Evolutionary conservation across 441 rosid species (phyloP).

Genomic region (Pelargonium cotyledonis): DNA sequence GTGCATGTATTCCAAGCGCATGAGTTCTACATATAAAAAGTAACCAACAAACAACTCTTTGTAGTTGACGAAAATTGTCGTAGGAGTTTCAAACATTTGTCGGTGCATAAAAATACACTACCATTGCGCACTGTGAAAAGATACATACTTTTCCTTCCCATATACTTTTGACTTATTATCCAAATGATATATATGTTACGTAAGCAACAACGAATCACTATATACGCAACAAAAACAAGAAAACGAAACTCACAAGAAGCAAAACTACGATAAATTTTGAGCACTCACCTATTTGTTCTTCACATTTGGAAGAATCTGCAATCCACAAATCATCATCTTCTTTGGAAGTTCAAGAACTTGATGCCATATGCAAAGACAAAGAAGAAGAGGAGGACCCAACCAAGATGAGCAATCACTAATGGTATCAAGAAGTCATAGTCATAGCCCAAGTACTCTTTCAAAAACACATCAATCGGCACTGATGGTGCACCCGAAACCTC

Average conservation of each 20-base stretch:
- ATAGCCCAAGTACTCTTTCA: constrained; percentile 17
- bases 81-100: too few species aligned
- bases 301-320: not conserved
- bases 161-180: too few species aligned
- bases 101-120: too few species aligned
- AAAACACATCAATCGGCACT: constrained; percentile 12
- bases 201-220: not conserved
- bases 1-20: too few species aligned
- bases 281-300: not conserved
- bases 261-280: not conserved
- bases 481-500: not conserved
- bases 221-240: too few species aligned
- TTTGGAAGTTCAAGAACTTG: constrained; percentile 29
- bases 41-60: too few species aligned
- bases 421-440: constrained; percentile 24
- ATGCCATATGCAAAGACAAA: constrained; percentile 27
- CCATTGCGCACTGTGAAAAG: not conserved
- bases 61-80: too few species aligned
- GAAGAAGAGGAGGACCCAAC: constrained; percentile 28
- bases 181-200: not conserved
- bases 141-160: not conserved
- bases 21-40: too few species aligned
- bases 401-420: constrained; percentile 22
- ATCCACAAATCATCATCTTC: constrained; percentile 13
- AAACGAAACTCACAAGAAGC: not conserved